Evolutionary conservation across 345 rosid genomes (phyloP).

Genomic region (Sonneratia caseolaris): DNA sequence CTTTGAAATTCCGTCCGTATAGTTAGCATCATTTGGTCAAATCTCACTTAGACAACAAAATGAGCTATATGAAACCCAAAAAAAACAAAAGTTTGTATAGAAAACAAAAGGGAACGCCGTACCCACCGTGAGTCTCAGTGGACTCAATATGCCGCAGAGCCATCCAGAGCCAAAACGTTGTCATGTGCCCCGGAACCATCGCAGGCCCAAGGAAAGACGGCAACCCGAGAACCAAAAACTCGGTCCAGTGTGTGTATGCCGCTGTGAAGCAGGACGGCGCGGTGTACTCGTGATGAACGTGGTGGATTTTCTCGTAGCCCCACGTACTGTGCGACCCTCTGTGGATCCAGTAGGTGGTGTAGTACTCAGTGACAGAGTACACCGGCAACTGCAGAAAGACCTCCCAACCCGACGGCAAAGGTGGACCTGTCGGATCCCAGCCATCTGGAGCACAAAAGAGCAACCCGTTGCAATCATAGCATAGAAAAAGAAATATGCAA

Average conservation of each 20-base stretch:
- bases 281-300: conserved; percentile 75
- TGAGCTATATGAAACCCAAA: not conserved
- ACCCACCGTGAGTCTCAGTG: conserved; percentile 95
- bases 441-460: conserved; percentile 30
- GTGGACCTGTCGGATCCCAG: conserved; percentile 56
- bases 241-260: conserved; percentile 93
- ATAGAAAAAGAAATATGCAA: not conserved
- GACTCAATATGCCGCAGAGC: conserved; percentile 83
- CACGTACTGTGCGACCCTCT: conserved; percentile 68
- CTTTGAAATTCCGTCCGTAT: no score
- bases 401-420: conserved; percentile 70
- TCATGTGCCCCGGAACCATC: conserved; percentile 80
- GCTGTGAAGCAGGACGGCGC: conserved; percentile 83
- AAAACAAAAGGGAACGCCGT: conserved; percentile 10
- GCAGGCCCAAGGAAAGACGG: conserved; percentile 94
- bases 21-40: not conserved
- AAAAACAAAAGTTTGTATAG: not conserved
- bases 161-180: conserved; percentile 84
- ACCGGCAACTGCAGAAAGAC: conserved; percentile 50
- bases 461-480: not conserved
- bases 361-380: conserved; percentile 72
- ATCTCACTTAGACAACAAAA: not conserved
- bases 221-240: conserved; percentile 71
- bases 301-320: conserved; percentile 90
- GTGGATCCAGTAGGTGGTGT: conserved; percentile 80